phyloP scores from a whole-genome alignment of 345 rosid genomes.

The Erodium maritimum region DNA sequence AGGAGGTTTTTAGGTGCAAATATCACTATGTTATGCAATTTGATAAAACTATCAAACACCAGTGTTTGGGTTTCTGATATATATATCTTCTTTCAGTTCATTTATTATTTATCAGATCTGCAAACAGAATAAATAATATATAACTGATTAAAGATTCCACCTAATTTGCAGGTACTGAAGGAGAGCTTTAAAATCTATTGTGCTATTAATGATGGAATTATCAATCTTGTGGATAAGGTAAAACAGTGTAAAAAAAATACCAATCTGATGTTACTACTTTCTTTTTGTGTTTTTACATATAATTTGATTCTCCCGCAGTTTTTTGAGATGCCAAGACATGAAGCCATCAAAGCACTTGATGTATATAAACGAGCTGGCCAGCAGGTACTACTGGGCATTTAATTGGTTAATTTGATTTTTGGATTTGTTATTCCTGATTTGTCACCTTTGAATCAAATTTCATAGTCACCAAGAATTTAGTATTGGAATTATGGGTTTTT shows the following conservation, averaged over 20 bases:
- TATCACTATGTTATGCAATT: not conserved
- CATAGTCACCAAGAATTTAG: not conserved
- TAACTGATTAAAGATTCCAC: not conserved
- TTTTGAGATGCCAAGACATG: constrained; percentile 97
- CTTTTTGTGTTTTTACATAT: not conserved
- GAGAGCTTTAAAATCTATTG: constrained; percentile 98
- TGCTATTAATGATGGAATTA: constrained; percentile 92
- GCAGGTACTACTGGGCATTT: constrained; percentile 47
- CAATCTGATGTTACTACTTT: not conserved
- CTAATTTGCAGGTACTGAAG: constrained; percentile 65
- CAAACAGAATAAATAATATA: not conserved
- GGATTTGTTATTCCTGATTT: not conserved
- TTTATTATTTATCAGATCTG: not conserved
- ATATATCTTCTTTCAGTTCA: not conserved
- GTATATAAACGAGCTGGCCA: constrained; percentile 73
- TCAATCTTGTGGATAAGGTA: constrained; percentile 98
- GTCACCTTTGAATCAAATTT: not conserved
- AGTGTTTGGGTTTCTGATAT: no score
- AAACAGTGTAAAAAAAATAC: not conserved
- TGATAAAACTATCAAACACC: no score
- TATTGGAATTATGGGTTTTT: constrained; percentile 3
- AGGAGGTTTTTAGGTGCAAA: not conserved
- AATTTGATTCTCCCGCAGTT: constrained; percentile 42
- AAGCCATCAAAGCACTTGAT: constrained; percentile 74
- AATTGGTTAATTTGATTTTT: not conserved